Conservation (phyloP, 305 asterid species). For the Coffea humblotiana region DNA sequence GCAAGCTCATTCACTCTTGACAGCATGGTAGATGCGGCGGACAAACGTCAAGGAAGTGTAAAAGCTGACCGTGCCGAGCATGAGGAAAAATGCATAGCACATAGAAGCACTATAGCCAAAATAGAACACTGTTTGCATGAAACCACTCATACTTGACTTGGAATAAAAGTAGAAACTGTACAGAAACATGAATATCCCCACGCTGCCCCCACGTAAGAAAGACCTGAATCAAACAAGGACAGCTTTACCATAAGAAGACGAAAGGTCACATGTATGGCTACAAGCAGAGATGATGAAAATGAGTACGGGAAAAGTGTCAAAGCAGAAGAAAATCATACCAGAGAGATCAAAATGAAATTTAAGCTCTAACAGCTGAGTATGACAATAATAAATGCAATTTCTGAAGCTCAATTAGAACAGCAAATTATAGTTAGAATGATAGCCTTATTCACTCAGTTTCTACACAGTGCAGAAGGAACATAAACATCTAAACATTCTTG, state of each 20-base stretch:
- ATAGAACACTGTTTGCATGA: conserved; percentile 60
- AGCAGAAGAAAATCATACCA: neutral
- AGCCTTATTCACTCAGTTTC: neutral
- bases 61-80: conserved; percentile 72
- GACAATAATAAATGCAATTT: neutral
- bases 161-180: conserved; percentile 59
- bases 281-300: neutral
- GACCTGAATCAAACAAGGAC: conserved; percentile 56
- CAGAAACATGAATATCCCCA: conserved; percentile 63
- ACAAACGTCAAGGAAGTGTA: conserved; percentile 60
- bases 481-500: neutral
- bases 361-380: neutral
- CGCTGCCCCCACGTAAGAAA: conserved; percentile 70
- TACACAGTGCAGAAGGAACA: neutral
- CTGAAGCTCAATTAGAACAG: neutral
- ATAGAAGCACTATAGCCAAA: conserved; percentile 68
- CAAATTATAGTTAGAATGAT: neutral
- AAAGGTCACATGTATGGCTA: neutral
- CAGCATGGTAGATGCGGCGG: conserved; percentile 55
- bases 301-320: neutral
- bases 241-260: neutral
- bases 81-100: conserved; percentile 78
- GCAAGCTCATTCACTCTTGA: conserved; percentile 65
- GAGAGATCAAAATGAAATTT: neutral
- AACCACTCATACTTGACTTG: conserved; percentile 71